These are phyloP conservation scores for Hypomyces rosellus DNA, from an alignment of 2,329 filamentous ascomycete species.

Conservation along the genomic window DNA sequence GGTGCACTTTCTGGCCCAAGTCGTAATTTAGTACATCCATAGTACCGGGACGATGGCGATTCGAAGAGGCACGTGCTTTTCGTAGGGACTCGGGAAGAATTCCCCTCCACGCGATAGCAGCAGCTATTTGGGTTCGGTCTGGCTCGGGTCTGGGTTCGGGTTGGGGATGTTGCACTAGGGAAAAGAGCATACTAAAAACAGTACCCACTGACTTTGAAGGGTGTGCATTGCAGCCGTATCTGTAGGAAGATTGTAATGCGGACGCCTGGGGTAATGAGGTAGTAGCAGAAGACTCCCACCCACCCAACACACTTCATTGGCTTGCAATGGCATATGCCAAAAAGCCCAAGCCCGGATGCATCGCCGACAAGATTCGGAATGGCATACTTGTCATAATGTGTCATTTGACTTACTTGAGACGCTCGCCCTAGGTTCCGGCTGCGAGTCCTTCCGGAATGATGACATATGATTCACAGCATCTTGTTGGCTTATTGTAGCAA, in stretches of 20 bases:
- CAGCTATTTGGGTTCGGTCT: background rate
- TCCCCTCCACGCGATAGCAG: background rate
- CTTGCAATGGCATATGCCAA: too few species aligned
- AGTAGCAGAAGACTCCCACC: too few species aligned
- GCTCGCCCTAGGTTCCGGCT: background rate
- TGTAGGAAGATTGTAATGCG: too few species aligned
- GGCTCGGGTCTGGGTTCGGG: background rate
- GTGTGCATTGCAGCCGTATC: too few species aligned
- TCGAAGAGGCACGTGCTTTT: background rate
- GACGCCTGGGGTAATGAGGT: too few species aligned
- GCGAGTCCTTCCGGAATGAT: slow-evolving; percentile 1
- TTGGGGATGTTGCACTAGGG: background rate
- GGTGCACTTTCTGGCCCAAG: background rate
- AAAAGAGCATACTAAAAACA: background rate
- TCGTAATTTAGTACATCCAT: background rate
- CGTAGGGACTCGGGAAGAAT: background rate
- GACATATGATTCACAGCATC: slow-evolving; percentile 9
- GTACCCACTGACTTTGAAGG: too few species aligned
- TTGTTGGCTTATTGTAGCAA: slow-evolving; percentile 4
- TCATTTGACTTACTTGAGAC: background rate
- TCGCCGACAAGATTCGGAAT: too few species aligned
- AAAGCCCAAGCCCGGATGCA: too few species aligned
- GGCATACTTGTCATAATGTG: background rate
- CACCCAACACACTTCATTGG: too few species aligned
- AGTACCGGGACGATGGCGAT: background rate